These are phyloP conservation scores for Aspergillus phoenicis DNA, from an alignment of 2,329 filamentous ascomycete species.

Conservation along the genomic window DNA sequence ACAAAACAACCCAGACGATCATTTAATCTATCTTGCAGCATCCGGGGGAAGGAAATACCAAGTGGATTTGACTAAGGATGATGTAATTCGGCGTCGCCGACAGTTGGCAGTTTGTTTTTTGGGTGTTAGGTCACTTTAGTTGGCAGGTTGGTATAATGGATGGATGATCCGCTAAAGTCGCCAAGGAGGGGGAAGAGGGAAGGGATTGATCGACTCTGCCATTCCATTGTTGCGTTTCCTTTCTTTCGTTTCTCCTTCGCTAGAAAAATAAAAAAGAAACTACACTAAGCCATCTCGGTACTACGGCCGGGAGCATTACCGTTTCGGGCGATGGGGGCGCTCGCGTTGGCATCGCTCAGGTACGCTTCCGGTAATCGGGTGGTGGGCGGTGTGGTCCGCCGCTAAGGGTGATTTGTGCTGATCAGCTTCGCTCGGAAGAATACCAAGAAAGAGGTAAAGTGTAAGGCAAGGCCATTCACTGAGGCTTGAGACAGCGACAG, in stretches of 20 bases:
- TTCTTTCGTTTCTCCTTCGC: neutral
- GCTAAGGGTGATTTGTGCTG: conserved; percentile 7
- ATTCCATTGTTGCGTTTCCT: conserved; percentile 3
- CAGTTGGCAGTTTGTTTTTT: neutral
- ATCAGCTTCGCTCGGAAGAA: conserved; percentile 6
- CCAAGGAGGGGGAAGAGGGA: neutral
- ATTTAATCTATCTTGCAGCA: conserved; percentile 7
- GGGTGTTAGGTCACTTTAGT: too few relatives aligned
- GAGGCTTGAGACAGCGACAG: neutral
- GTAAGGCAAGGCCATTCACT: neutral
- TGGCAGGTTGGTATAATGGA: neutral
- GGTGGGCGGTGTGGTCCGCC: conserved; percentile 11
- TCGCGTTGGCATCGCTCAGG: neutral
- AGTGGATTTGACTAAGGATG: conserved; percentile 5
- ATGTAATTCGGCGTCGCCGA: conserved; percentile 13
- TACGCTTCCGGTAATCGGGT: conserved; percentile 13
- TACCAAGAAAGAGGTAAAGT: neutral
- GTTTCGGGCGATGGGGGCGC: conserved; percentile 7
- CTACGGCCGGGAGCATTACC: conserved; percentile 16
- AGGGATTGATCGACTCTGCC: conserved; percentile 3
- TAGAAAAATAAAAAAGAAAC: too few relatives aligned
- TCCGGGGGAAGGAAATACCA: neutral
- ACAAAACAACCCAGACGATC: neutral
- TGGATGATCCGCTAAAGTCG: neutral
- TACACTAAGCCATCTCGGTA: neutral